Evolutionary conservation across 1,284 basidiomycete genomes (phyloP), one percentile per base, ranked within the genome.

Genomic region (Cryptococcus amylolentus): DNA sequence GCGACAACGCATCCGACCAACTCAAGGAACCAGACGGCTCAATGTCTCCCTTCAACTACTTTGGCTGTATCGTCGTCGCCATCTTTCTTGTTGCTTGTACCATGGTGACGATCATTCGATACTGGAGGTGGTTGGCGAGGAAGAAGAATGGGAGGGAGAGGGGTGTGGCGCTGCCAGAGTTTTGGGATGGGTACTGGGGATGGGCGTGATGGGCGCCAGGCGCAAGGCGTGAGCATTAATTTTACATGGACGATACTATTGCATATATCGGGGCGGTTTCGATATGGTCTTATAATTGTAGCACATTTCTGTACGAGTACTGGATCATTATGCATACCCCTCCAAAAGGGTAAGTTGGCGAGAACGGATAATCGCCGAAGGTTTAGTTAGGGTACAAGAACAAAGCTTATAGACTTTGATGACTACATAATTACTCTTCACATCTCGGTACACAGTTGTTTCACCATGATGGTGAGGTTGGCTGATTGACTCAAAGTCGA

Each of bases 171-270:
- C 35, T 69, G 46, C 71, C 72, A 5, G 45, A 47, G 20, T 51
- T 57, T n/a, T 76, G 73, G 73, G 62, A 71, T 13, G 72, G 64
- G 13, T 76, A 64, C 53, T 76, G 73, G 73, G 73, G 73, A 0
- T 72, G 68, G 67, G 56, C 54, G 18, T 73, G 52, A 58, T 72
- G 68, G 67, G 56, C 54, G 18, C 72, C 50, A 58, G 51, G 10
- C 20, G 46, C 28, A 12, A 35, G 31, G 31, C 31, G 31, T 35
- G 31, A 35, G 10, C 31, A 35, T 6, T 10, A 35, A 5, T 5
- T 35, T 31, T 10, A 35, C 31, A 35, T 35, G 41, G 41, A 43
- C 41, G n/a, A 43, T 23, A 43, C 8, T 23, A 18, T 43, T 43
- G 41, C 27, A 16, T 47, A 47, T 12, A 13, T 20, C 31, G 14